Evolutionary conservation across 2,329 filamentous ascomycete species (phyloP).

Genomic region (Stemphylium lycopersici): DNA sequence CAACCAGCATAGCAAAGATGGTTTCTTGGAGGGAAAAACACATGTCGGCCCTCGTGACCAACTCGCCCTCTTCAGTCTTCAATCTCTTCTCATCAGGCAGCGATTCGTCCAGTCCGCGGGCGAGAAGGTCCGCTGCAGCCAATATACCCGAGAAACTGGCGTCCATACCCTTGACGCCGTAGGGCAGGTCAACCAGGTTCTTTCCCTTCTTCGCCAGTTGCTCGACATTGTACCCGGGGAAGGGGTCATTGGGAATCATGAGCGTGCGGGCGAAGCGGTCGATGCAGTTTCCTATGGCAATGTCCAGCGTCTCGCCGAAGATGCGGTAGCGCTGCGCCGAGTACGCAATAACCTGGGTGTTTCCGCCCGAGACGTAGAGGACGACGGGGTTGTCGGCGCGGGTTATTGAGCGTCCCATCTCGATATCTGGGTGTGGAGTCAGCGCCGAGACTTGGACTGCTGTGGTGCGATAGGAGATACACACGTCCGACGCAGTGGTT

Average conservation of each 20-base stretch:
- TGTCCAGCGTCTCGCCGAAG: slow-evolving; percentile 96
- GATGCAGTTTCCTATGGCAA: slow-evolving; percentile 95
- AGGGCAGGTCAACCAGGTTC: slow-evolving; percentile 83
- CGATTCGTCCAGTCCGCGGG: slow-evolving; percentile 64
- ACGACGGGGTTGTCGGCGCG: slow-evolving; percentile 91
- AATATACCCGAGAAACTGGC: slow-evolving; percentile 94
- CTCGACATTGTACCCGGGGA: slow-evolving; percentile 97
- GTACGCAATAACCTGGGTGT: slow-evolving; percentile 98
- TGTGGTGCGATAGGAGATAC: slow-evolving; percentile 25
- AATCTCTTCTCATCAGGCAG: slow-evolving; percentile 48
- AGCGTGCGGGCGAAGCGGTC: slow-evolving; percentile 94
- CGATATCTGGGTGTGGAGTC: slow-evolving; percentile 67
- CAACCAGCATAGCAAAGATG: slow-evolving; percentile 94
- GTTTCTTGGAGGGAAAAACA: slow-evolving; percentile 97
- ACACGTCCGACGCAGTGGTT: slow-evolving; percentile 93
- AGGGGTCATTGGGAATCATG: slow-evolving; percentile 91
- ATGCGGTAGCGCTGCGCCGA: slow-evolving; percentile 94
- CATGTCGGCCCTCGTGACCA: slow-evolving; percentile 79
- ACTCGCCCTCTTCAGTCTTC: slow-evolving; percentile 57
- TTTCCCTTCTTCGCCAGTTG: slow-evolving; percentile 80
- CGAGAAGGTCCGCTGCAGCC: slow-evolving; percentile 79
- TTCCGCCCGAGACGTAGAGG: slow-evolving; percentile 92
- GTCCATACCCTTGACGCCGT: slow-evolving; percentile 98
- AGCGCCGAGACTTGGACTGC: background rate
- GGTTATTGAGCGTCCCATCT: slow-evolving; percentile 96